Evolutionary conservation across 139 green algal species (phyloP), one percentile per base, ranked within the genome.

Genomic region (Prasinococcaceae sp.): DNA sequence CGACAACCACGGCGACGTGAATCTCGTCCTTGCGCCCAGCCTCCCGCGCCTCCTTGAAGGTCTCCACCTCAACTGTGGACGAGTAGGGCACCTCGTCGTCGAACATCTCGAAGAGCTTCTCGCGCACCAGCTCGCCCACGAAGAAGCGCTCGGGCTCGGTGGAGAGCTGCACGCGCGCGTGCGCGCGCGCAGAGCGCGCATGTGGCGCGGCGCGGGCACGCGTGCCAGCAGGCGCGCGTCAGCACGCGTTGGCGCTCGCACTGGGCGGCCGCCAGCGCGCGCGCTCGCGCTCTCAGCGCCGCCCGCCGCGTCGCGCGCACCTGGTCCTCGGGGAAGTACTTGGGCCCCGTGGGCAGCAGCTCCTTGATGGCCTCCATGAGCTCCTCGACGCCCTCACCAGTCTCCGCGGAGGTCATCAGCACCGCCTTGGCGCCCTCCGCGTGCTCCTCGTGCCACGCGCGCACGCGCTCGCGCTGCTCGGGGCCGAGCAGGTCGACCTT

Each of bases 41-140:
- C 14, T 50, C 38, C 19, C 84, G 64, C 69, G 89, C 79, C 50
- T 74, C n/a, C n/a, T n/a, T n/a, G n/a, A n/a, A n/a, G n/a, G n/a
- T n/a, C 58, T 4, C 17, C 33, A 22, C 35, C 4, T 36, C 0
- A 93, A 82, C 69, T 88, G 75, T n/a, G 16, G 66, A 63, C 25
- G 55, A 51, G 68, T 95, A 95, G 4, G 86, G 88, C 26, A 97
- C 79, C 66, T 97, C 89, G 66, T 94, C 47, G 3, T 64, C 44
- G 57, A 92, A 98, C 53, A 79, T 69, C 61, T 89, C 50, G 65
- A 96, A 94, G 28, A 98, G 76, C 55, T 94, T 79, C 72, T 95
- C 90, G 0, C 90, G 68, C n/a, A 98, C 74, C 36, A 95, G 92
- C 68, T 98, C 89, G 0, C 72, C 54, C 45, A 98, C 81, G 52